phyloP scores from a whole-genome alignment of 2,329 filamentous ascomycete genomes.

The Hymenoscyphus repandus region DNA sequence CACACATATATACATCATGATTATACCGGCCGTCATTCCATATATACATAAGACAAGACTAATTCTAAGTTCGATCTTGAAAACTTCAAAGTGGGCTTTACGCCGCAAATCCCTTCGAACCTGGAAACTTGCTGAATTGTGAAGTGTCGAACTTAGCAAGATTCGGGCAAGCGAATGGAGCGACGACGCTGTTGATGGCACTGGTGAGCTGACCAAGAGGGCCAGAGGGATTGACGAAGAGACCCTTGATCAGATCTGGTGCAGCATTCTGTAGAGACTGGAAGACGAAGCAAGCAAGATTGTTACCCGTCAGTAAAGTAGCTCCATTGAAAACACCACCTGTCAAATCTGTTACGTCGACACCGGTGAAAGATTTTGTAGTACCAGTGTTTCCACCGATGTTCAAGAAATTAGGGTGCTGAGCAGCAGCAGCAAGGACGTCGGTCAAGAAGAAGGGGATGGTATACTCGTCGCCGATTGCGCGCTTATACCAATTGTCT shows the following conservation, averaged over 20 bases:
- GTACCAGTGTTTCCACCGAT: conserved; percentile 48
- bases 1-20: too few species aligned
- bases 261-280: conserved; percentile 25
- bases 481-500: conserved; percentile 25
- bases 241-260: conserved; percentile 2
- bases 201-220: background rate
- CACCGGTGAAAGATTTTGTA: conserved; percentile 45
- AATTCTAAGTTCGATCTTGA: too few species aligned
- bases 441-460: conserved; percentile 36
- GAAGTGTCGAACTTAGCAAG: too few species aligned
- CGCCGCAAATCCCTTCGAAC: too few species aligned
- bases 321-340: conserved; percentile 35
- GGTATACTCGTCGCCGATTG: conserved; percentile 35
- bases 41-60: too few species aligned
- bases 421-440: conserved; percentile 32
- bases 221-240: background rate
- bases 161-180: background rate
- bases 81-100: too few species aligned
- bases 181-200: background rate
- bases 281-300: conserved; percentile 39
- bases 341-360: conserved; percentile 38
- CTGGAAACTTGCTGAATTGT: too few species aligned
- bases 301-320: conserved; percentile 41
- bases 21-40: too few species aligned
- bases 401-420: conserved; percentile 19